phyloP scores from a whole-genome alignment of 2,329 filamentous ascomycete species.

The Pseudogymnoascus sp. region DNA sequence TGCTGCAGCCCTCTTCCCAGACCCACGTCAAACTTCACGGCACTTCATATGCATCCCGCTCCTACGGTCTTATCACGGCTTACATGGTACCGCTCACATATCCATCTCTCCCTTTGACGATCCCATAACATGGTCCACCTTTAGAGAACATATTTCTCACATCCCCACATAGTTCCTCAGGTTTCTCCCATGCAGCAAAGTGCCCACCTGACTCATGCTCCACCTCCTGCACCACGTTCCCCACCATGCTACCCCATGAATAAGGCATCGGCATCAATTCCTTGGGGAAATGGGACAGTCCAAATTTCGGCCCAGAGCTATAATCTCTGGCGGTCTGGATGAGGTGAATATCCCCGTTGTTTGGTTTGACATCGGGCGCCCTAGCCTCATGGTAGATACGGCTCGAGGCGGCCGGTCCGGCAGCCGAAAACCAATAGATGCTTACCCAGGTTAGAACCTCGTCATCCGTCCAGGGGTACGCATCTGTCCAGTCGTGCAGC shows the following conservation, averaged over 20 bases:
- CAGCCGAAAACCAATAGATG: slow-evolving; percentile 63
- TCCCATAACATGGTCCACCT: slow-evolving; percentile 31
- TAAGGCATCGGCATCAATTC: slow-evolving; percentile 46
- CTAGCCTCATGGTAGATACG: slow-evolving; percentile 62
- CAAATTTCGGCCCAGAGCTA: slow-evolving; percentile 32
- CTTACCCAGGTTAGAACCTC: slow-evolving; percentile 67
- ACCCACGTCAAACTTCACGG: background rate
- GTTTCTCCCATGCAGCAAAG: slow-evolving; percentile 51
- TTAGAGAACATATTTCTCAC: slow-evolving; percentile 46
- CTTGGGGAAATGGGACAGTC: slow-evolving; percentile 46
- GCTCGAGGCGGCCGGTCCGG: slow-evolving; percentile 57
- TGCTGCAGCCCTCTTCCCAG: background rate
- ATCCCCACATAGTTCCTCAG: slow-evolving; percentile 42
- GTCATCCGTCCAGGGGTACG: slow-evolving; percentile 64
- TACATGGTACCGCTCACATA: slow-evolving; percentile 2
- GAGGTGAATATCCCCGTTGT: slow-evolving; percentile 21
- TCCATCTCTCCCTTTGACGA: slow-evolving; percentile 14
- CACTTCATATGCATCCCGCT: background rate
- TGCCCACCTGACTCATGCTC: slow-evolving; percentile 31
- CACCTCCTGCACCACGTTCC: slow-evolving; percentile 48
- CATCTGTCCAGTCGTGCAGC: slow-evolving; percentile 65
- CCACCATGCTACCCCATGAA: slow-evolving; percentile 48
- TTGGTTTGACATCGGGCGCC: background rate
- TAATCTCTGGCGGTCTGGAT: slow-evolving; percentile 25
- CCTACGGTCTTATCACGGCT: background rate